A percentile compares a stretch with the other conserved stretches of the same genome.
Evolutionary conservation across 305 asterid species (phyloP).

Genomic region (Fraxinus floribunda): DNA sequence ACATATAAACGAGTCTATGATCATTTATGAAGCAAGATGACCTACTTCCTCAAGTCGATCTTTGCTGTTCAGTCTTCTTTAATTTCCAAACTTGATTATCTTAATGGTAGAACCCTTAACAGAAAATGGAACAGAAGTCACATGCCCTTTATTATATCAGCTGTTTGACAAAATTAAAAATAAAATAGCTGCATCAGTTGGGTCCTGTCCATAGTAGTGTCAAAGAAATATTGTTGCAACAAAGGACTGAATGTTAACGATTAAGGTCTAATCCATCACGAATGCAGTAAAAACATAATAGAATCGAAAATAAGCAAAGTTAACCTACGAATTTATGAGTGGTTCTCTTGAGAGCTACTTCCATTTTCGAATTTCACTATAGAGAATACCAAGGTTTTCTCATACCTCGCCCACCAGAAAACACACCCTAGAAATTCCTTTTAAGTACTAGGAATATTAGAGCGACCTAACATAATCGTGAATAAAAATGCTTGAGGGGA

Average conservation of each 20-base stretch:
- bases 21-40: slow-evolving; percentile 10
- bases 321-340: not conserved
- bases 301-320: not conserved
- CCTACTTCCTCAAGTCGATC: slow-evolving; percentile 10
- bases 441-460: not conserved
- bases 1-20: slow-evolving; percentile 12
- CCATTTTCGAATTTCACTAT: not conserved
- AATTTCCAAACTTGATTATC: not conserved
- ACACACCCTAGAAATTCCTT: not conserved
- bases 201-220: not conserved
- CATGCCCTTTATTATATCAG: slow-evolving; percentile 13
- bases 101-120: not conserved
- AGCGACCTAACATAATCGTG: not conserved
- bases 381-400: not conserved
- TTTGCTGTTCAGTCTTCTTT: not conserved
- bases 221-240: not conserved
- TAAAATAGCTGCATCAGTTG: not conserved
- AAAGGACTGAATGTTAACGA: not conserved
- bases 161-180: slow-evolving; percentile 8
- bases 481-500: not conserved
- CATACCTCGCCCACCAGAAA: not conserved
- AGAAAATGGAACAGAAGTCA: not conserved
- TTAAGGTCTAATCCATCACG: not conserved
- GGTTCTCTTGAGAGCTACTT: not conserved
- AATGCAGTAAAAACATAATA: not conserved